A percentile compares a stretch with the other conserved stretches of the same genome.
Evolutionary conservation across 176 grass and related monocot species (phyloP).

Genomic region (Aegilops umbellulata): DNA sequence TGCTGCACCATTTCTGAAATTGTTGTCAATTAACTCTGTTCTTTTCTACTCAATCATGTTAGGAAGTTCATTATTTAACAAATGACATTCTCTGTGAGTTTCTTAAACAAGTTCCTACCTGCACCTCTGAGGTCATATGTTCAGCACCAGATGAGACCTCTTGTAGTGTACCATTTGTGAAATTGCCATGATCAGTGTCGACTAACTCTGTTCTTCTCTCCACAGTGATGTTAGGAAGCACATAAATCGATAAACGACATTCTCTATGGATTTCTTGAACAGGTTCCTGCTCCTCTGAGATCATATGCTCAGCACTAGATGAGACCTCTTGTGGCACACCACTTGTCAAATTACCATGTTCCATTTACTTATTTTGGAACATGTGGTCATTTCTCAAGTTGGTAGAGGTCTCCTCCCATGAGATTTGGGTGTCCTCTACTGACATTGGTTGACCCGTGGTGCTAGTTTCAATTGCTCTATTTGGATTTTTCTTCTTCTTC

Average conservation of each 20-base stretch:
- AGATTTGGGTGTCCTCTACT: neutral
- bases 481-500: slow-evolving; percentile 19
- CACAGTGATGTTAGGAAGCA: neutral
- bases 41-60: no score
- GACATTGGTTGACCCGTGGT: slow-evolving; percentile 2
- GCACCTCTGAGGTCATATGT: no score
- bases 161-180: no score
- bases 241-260: slow-evolving; percentile 17
- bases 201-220: slow-evolving; percentile 37
- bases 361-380: neutral
- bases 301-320: slow-evolving; percentile 18
- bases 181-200: neutral
- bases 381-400: slow-evolving; percentile 5
- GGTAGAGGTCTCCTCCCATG: slow-evolving; percentile 16
- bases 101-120: no score
- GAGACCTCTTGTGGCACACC: slow-evolving; percentile 12
- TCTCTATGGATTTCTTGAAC: slow-evolving; percentile 9
- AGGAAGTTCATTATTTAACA: no score
- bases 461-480: slow-evolving; percentile 25
- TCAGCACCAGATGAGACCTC: no score
- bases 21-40: no score
- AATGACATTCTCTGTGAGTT: no score
- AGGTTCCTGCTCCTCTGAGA: slow-evolving; percentile 30
- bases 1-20: no score
- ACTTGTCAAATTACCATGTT: slow-evolving; percentile 13